phyloP scores from a whole-genome alignment of 257 asterid species.

The Solanum boliviense region DNA sequence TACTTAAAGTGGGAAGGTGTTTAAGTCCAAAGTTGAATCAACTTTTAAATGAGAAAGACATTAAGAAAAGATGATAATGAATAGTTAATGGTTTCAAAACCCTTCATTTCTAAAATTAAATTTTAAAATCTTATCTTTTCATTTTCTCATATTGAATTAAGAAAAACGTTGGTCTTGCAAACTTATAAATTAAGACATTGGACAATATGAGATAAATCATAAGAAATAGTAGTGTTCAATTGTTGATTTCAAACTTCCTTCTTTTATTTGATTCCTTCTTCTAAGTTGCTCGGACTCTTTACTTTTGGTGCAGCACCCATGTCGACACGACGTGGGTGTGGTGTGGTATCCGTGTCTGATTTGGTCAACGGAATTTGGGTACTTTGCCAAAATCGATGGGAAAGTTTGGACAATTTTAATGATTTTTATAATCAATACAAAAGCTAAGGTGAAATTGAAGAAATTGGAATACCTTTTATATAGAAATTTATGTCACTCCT shows the following conservation, averaged over 20 bases:
- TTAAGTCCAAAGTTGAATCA: background rate
- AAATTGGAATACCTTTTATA: background rate
- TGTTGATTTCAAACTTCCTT: background rate
- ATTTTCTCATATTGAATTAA: background rate
- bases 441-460: background rate
- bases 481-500: background rate
- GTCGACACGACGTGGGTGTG: background rate
- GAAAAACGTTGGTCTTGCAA: background rate
- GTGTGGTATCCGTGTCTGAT: background rate
- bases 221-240: background rate
- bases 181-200: background rate
- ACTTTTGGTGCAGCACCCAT: background rate
- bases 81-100: background rate
- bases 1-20: background rate
- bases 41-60: background rate
- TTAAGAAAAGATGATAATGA: background rate
- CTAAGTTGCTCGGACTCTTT: background rate
- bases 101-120: background rate
- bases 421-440: background rate
- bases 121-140: background rate
- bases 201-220: background rate
- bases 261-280: background rate
- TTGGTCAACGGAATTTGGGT: background rate
- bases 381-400: background rate
- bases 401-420: background rate